phyloP scores from a whole-genome alignment of 2,329 filamentous ascomycete genomes.

The Fusarium sambucinum region DNA sequence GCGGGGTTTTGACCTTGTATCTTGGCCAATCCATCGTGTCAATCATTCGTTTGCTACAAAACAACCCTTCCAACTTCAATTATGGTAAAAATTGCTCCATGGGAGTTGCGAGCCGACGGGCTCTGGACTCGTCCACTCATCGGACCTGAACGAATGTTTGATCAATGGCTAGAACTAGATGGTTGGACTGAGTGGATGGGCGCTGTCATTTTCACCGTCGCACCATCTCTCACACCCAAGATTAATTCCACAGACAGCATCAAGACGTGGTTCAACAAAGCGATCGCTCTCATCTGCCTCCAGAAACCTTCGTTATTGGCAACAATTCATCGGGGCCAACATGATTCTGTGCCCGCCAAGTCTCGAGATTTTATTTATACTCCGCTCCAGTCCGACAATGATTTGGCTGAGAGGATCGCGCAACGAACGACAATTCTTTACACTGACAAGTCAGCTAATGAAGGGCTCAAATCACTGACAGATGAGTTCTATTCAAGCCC shows the following conservation, averaged over 20 bases:
- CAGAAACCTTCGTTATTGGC: conserved; percentile 1
- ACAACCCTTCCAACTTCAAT: neutral
- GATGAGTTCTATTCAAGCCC: conserved; percentile 11
- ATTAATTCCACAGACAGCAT: neutral
- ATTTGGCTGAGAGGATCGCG: neutral
- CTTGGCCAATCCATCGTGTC: neutral
- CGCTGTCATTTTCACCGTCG: neutral
- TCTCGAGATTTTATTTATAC: conserved; percentile 8
- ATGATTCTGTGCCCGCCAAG: neutral
- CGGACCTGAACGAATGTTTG: conserved; percentile 8
- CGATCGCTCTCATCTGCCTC: neutral
- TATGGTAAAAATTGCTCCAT: neutral
- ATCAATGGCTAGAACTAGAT: conserved; percentile 15
- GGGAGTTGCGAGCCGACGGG: neutral
- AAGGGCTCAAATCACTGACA: conserved; percentile 3
- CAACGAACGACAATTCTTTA: neutral
- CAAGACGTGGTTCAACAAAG: neutral
- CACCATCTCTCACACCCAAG: neutral
- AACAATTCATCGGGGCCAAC: conserved; percentile 1
- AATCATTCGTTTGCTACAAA: no score
- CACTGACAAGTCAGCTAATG: neutral
- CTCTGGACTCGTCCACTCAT: conserved; percentile 2
- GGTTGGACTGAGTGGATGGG: conserved; percentile 4
- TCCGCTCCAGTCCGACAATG: neutral
- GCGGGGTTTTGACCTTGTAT: neutral